Base-by-base conservation (phyloP, 1,284 basidiomycete species). In the Ceratobasidium sp. region DNA sequence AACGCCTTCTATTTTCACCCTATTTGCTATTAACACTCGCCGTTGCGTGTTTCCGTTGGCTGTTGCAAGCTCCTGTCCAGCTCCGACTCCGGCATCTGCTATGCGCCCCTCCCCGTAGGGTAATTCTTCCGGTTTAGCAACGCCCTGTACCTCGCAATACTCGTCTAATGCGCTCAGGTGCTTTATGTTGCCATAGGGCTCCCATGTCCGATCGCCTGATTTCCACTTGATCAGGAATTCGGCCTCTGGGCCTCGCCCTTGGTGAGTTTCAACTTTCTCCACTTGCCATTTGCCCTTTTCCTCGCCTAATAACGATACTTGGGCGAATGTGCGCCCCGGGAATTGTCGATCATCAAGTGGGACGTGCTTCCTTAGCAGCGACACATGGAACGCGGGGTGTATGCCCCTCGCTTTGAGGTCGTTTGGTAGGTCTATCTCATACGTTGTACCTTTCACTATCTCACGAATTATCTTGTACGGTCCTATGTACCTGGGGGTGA, bases 401-500 rank as follows among this genome's bases (percentile, higher is more conserved):
- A 84, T 80, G 10, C 82, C 56, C 9, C 82, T 67, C 13, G 59
- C 56, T 50, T 48, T 77, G 17, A 84, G 52, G 28, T 80, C 80
- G 2, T 56, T 77, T 20, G 82, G 83, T 28, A 86, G 75, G 12
- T 84, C 83, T 6, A 86, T 52, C 33, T 77, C 73, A 68, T 83
- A 85, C 1, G 52, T 82, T 0, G 83, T 83, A 0, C 74, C 81
- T 2, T 81, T 78, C 2, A 77, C 79, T 7, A 79, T 54, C 28
- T 82, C 82, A 10, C 80, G 15, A 0, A 80, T 15, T 33, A 86
- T 80, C 6, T 78, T 66, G 69, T 83, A 85, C 0, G 83, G 85
- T 1, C 85, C 84, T 40, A 85, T 81, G 69, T 78, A 85, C 66
- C 82, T 82, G 0, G 84, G 85, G 0, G 80, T 50, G 7, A 86